Evolutionary conservation across 1,139 yeast genomes (phyloP).

Genomic region (Hansenula sp.): DNA sequence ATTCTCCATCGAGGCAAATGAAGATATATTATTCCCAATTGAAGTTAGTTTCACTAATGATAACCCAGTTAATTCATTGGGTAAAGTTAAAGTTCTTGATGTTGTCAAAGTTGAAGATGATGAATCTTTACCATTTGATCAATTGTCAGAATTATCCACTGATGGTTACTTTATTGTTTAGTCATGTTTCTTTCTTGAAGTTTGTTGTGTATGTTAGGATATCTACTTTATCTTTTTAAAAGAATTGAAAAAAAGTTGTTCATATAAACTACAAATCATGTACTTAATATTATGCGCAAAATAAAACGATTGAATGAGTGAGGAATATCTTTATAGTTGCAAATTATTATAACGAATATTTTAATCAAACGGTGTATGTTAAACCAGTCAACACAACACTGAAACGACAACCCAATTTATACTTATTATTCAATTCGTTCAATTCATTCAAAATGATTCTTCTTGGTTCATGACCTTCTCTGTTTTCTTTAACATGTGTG

Average conservation of each 20-base stretch:
- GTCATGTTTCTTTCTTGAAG: no score
- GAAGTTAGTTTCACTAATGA: slow-evolving; percentile 40
- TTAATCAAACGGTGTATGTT: slow-evolving; percentile 25
- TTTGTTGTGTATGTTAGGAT: no score
- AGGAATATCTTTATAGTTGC: no score
- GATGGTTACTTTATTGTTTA: slow-evolving; percentile 66
- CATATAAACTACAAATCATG: no score
- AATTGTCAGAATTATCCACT: slow-evolving; percentile 54
- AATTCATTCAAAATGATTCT: slow-evolving; percentile 43
- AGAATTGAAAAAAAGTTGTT: no score
- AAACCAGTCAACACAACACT: slow-evolving; percentile 55
- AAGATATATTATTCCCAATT: slow-evolving; percentile 89
- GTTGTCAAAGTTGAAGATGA: slow-evolving; percentile 35
- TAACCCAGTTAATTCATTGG: slow-evolving; percentile 35
- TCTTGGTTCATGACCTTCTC: slow-evolving; percentile 48
- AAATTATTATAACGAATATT: no score
- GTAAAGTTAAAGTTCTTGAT: slow-evolving; percentile 42
- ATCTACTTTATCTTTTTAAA: no score
- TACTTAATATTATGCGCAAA: no score
- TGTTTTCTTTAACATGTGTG: slow-evolving; percentile 67
- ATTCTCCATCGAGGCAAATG: slow-evolving; percentile 71
- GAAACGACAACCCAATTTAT: slow-evolving; percentile 39
- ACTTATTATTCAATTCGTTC: slow-evolving; percentile 33
- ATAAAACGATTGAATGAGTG: background rate
- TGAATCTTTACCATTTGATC: slow-evolving; percentile 66